A percentile compares a stretch with the other conserved stretches of the same genome.
Evolutionary conservation across 768 basidiomycete species (phyloP).

Genomic region (Podaxis rugospora): DNA sequence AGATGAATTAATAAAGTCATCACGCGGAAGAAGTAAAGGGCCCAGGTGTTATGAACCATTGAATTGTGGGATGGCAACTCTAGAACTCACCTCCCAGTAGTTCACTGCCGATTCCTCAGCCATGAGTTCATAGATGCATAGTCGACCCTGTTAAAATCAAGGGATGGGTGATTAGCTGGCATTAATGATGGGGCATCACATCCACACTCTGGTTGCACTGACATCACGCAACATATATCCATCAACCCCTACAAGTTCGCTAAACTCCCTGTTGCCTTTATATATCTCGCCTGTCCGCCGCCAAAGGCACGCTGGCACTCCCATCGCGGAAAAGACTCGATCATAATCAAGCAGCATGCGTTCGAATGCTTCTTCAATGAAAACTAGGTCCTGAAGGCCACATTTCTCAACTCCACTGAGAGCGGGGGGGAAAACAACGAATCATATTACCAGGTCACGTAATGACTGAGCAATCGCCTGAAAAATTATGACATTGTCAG

Average conservation of each 20-base stretch:
- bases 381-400: conserved; percentile 73
- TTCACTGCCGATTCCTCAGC: conserved; percentile 95
- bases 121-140: conserved; percentile 98
- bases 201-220: conserved; percentile 20
- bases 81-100: conserved; percentile 80
- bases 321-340: conserved; percentile 92
- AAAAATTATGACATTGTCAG: not conserved
- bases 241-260: conserved; percentile 84
- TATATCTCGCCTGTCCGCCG: conserved; percentile 97
- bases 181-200: not conserved
- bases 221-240: conserved; percentile 87
- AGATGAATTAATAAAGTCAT: not conserved
- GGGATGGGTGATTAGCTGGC: not conserved
- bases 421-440: not conserved
- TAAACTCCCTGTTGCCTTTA: conserved; percentile 96
- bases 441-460: conserved; percentile 61
- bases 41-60: not conserved
- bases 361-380: conserved; percentile 98
- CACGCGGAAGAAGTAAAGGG: not conserved
- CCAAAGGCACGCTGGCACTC: conserved; percentile 96
- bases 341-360: conserved; percentile 93
- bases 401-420: conserved; percentile 1
- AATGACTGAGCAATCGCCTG: conserved; percentile 82
- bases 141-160: conserved; percentile 55
- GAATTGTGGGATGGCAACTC: not conserved